Percentiles rank a stretch among this genome's conserved stretches.
phyloP scores from a whole-genome alignment of 2,329 filamentous ascomycete genomes.

The Claviceps sp. region DNA sequence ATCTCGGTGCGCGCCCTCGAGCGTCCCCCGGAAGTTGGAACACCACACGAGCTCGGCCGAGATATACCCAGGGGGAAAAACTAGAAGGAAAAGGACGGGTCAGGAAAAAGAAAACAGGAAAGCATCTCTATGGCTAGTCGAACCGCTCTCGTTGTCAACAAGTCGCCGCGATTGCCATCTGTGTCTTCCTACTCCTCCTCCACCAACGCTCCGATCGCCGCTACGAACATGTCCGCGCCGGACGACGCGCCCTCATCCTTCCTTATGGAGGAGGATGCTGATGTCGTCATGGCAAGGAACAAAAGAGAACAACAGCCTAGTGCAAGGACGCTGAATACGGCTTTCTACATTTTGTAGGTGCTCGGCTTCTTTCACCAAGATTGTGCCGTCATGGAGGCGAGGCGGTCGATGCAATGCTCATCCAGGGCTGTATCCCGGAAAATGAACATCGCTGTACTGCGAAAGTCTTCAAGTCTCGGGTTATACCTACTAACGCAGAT shows the following conservation, averaged over 20 bases:
- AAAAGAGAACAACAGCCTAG: not conserved
- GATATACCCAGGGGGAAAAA: too few relatives aligned
- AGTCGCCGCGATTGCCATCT: not conserved
- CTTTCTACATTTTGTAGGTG: slow-evolving; percentile 20
- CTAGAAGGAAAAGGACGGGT: not conserved
- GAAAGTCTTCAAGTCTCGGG: not conserved
- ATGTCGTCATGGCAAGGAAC: slow-evolving; percentile 6
- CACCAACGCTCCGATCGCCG: not conserved
- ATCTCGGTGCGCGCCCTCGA: not conserved
- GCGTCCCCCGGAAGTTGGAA: not conserved
- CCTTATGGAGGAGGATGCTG: slow-evolving; percentile 14
- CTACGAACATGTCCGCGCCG: slow-evolving; percentile 1
- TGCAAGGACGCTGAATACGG: slow-evolving; percentile 17
- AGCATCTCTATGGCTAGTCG: not conserved
- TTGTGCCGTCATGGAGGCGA: not conserved
- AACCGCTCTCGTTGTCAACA: not conserved
- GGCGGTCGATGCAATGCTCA: not conserved
- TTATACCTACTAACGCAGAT: not conserved
- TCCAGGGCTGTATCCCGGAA: not conserved
- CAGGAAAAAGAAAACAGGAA: not conserved
- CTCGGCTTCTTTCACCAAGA: not conserved
- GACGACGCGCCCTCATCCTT: not conserved
- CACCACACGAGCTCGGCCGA: not conserved
- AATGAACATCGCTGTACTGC: too few relatives aligned
- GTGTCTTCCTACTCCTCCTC: slow-evolving; percentile 1